Base-by-base conservation (phyloP, 2,329 filamentous ascomycete species). In the Septoria linicola region DNA sequence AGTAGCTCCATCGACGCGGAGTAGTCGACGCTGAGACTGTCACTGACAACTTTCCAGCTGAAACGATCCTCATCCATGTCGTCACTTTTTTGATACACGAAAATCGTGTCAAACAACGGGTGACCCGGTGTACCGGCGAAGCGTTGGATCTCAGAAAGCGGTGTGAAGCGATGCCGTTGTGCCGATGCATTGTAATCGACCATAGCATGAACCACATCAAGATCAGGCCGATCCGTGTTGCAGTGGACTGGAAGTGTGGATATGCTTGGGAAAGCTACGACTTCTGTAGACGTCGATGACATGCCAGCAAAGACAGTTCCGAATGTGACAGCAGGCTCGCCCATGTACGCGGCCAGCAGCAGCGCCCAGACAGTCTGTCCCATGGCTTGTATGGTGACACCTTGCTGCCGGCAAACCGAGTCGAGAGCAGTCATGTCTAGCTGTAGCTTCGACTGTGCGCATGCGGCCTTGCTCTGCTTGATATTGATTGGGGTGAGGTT, bases 281-380 rank as follows among this genome's bases (percentile, higher is more conserved):
- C 66, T 14, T 79, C 75, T 0, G 83, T 81, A n/a, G 77, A 73
- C 3, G 84, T 77, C 0, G 77, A 76, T 23, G 73, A 82, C 27
- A 89, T 77, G 1, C 89, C 89, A 7, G 91, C 91, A 6, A 96
- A 74, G 0, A 91, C 88, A 11, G 87, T 77, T 17, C 91, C 92
- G 66, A 93, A 95, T 0, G 85, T 84, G 0, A 93, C 83, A 4
- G 78, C 78, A 2, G 72, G 63, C 64, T 96, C 89, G 1, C 89
- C 90, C 11, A 84, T 78, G 62, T 96, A 96, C 0, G 84, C 80
- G 0, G 87, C 78, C 0, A 96, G 74, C 0, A 96, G 64, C 6
- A 83, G 77, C 2, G 85, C 79, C 91, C 91, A 96, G 2, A 88
- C 81, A 2, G 84, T 85, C 66, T 95, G 87, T 0, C 88, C 80